These are phyloP conservation scores for Ogataea glucozyma DNA, from an alignment of 805 yeast genomes.

Conservation along the genomic window DNA sequence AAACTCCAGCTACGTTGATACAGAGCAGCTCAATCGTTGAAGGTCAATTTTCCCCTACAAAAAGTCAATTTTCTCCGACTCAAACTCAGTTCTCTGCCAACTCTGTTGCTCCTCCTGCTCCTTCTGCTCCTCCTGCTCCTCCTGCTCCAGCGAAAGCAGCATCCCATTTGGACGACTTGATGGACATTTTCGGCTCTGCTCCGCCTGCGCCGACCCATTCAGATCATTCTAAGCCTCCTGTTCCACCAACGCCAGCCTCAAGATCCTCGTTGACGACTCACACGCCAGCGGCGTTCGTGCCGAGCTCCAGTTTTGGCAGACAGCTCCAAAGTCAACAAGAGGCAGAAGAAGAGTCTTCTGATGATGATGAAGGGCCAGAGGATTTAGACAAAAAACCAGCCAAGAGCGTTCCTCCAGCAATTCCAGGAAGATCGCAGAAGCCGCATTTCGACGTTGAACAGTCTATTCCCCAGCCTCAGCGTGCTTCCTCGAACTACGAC, in stretches of 20 bases:
- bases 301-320: conserved; percentile 86
- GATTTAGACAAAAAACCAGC: conserved; percentile 27
- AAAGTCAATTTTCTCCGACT: conserved; percentile 18
- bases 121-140: conserved; percentile 16
- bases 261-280: conserved; percentile 12
- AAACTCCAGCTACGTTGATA: conserved; percentile 65
- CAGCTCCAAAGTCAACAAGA: conserved; percentile 44
- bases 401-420: conserved; percentile 33
- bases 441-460: conserved; percentile 33
- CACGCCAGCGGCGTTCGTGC: conserved; percentile 53
- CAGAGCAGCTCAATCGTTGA: conserved; percentile 34
- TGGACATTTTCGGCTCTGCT: conserved; percentile 51
- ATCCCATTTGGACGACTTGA: conserved; percentile 64
- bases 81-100: conserved; percentile 18
- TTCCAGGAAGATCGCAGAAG: conserved; percentile 38
- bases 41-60: background rate
- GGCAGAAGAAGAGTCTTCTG: conserved; percentile 35
- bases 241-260: conserved; percentile 37
- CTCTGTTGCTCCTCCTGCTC: conserved; percentile 18
- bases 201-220: conserved; percentile 26
- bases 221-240: conserved; percentile 28
- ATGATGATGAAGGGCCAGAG: conserved; percentile 40
- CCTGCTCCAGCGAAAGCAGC: conserved; percentile 20
- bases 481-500: conserved; percentile 43
- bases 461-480: conserved; percentile 14